Evolutionary conservation across 106 monocot species (phyloP), one percentile per base, ranked within the genome.

Genomic region (Allium cepa): DNA sequence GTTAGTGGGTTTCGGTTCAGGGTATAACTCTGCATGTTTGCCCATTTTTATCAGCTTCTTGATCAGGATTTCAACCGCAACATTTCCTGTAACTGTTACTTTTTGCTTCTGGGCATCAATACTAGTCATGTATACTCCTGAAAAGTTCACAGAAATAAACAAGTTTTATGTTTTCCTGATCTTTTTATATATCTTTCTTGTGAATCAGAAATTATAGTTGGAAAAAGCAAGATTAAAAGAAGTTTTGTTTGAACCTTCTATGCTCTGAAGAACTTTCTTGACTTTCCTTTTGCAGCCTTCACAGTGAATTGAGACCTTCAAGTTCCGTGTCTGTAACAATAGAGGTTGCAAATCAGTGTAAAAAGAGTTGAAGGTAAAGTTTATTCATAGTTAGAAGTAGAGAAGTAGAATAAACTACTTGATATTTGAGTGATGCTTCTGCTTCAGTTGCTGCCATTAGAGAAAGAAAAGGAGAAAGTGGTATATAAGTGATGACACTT

Each of bases 11-110:
- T 72, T 70, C 17, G 71, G 81, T 73, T 95, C 85, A 46, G 83
- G 91, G 83, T 79, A 87, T 57, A 83, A 77, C 82, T 92, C 86
- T 49, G 92, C 92, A 62, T 86, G 85, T 79, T 91, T 96, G 15
- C 96, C 92, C 4, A 76, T 73, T 70, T 84, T 92, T 53, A 75
- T 28, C 15, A 96, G 84, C 78, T 82, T 92, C 80, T 82, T 96
- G 53, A 96, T 60, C 51, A 96, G 86, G 18, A 56, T 68, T 10
- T 92, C 82, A 8, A 73, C 72, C 9, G 78, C 80, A 7, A 96
- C 81, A 71, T 92, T 92, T 10, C 96, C 96, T 3, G 73, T 82
- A 18, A 96, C 92, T 8, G 72, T 84, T 55, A 92, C 92, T 72
- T 88, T 96, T 45, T 92, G 92, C 36, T 82, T 88, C 78, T 79